phyloP scores from a whole-genome alignment of 345 rosid species.

The Capsella bursapastoris region DNA sequence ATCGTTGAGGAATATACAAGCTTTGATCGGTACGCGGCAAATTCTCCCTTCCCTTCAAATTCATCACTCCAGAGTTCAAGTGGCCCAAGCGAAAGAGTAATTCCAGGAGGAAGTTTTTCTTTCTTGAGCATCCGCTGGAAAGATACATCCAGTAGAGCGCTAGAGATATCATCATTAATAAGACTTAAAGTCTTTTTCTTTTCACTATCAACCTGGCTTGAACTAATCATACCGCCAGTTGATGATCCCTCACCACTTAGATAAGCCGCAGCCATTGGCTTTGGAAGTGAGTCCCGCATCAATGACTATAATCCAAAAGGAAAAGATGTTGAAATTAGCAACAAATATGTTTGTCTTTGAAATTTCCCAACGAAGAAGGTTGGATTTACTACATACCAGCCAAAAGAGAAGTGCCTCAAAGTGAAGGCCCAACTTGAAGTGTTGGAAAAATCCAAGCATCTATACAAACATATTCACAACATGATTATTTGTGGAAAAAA shows the following conservation, averaged over 20 bases:
- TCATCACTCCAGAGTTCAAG: constrained; percentile 88
- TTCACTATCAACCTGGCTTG: constrained; percentile 57
- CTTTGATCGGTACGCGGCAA: constrained; percentile 74
- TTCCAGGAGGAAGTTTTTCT: constrained; percentile 62
- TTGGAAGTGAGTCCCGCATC: constrained; percentile 72
- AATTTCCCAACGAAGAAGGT: constrained; percentile 12
- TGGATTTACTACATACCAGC: constrained; percentile 58
- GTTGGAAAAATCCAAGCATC: constrained; percentile 85
- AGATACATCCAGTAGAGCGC: constrained; percentile 61
- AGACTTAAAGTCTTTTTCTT: constrained; percentile 59
- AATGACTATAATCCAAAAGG: constrained; percentile 54
- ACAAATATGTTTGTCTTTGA: neutral
- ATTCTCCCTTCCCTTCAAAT: constrained; percentile 81
- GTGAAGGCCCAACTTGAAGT: constrained; percentile 77
- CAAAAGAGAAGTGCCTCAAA: constrained; percentile 70
- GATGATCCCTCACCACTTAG: constrained; percentile 56
- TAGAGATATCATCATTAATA: constrained; percentile 59
- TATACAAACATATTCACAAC: constrained; percentile 33
- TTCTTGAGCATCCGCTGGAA: constrained; percentile 74
- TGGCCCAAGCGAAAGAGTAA: constrained; percentile 51
- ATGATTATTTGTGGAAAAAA: constrained; percentile 10
- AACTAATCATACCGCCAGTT: constrained; percentile 45
- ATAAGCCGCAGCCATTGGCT: constrained; percentile 53
- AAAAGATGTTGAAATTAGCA: constrained; percentile 23
- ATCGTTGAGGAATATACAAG: constrained; percentile 61